These are phyloP conservation scores for Kurtzmaniella quercitrusa DNA, from an alignment of 1,139 yeast species.

Conservation along the genomic window DNA sequence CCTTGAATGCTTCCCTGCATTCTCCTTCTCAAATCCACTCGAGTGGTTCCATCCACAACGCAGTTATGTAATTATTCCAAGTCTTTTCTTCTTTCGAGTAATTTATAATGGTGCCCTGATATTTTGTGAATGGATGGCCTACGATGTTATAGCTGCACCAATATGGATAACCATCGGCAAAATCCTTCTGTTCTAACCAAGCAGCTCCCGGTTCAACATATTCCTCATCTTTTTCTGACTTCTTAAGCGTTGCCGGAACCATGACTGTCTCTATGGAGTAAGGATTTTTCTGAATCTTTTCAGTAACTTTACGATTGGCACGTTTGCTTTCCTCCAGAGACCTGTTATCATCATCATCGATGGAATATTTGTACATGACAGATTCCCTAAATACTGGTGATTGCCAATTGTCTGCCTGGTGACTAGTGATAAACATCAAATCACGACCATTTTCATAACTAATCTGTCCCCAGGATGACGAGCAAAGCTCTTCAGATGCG, in stretches of 20 bases:
- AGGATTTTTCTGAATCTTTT: slow-evolving; percentile 14
- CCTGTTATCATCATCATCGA: background rate
- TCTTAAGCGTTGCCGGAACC: slow-evolving; percentile 18
- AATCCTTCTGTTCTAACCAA: slow-evolving; percentile 18
- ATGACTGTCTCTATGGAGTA: slow-evolving; percentile 19
- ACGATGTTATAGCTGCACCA: slow-evolving; percentile 38
- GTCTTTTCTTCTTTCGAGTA: slow-evolving; percentile 12
- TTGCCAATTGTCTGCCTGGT: slow-evolving; percentile 32
- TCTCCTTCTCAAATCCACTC: slow-evolving; percentile 5
- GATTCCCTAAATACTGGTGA: background rate
- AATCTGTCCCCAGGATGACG: slow-evolving; percentile 38
- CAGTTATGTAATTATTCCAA: slow-evolving; percentile 14
- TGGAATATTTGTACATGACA: background rate
- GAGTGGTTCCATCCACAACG: slow-evolving; percentile 17
- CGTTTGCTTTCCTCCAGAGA: background rate
- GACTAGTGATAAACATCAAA: slow-evolving; percentile 29
- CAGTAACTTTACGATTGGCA: background rate
- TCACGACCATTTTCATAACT: slow-evolving; percentile 20
- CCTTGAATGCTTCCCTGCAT: background rate
- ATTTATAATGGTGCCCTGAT: slow-evolving; percentile 15
- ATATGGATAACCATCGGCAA: slow-evolving; percentile 19
- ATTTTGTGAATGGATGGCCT: slow-evolving; percentile 19
- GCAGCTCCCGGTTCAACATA: slow-evolving; percentile 23
- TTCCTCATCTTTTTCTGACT: slow-evolving; percentile 12
- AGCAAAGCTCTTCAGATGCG: slow-evolving; percentile 30